Percentiles rank a stretch among this genome's conserved stretches.
Conservation (phyloP, 177 flowering plant species). For the Vitis hybrid region DNA sequence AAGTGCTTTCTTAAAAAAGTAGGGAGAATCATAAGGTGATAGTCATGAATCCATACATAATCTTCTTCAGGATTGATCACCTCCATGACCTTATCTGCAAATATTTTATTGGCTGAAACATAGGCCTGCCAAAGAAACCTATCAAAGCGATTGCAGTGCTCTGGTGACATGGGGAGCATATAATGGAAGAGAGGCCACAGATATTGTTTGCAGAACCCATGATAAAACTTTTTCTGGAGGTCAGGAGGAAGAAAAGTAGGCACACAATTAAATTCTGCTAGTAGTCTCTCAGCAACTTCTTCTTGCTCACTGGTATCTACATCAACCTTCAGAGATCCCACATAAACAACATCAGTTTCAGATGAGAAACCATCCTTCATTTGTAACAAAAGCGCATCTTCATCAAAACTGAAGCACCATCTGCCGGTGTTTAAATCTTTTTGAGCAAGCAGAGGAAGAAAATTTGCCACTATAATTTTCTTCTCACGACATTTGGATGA, state of each 20-base stretch:
- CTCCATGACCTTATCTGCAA: slow-evolving; percentile 53
- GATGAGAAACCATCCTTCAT: slow-evolving; percentile 39
- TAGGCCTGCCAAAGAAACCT: slow-evolving; percentile 44
- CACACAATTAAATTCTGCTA: slow-evolving; percentile 49
- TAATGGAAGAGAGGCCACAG: slow-evolving; percentile 55
- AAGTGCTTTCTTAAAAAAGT: slow-evolving; percentile 41
- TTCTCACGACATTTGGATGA: slow-evolving; percentile 16
- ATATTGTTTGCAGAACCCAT: slow-evolving; percentile 51
- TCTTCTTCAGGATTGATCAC: slow-evolving; percentile 48
- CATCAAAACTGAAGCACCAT: slow-evolving; percentile 43
- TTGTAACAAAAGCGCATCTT: slow-evolving; percentile 38
- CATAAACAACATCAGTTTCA: slow-evolving; percentile 40
- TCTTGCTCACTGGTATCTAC: slow-evolving; percentile 44
- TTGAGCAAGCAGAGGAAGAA: slow-evolving; percentile 37
- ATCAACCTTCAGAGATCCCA: slow-evolving; percentile 46
- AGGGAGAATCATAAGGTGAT: slow-evolving; percentile 54
- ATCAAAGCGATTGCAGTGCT: slow-evolving; percentile 37
- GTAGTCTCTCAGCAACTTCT: slow-evolving; percentile 39
- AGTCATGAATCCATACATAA: slow-evolving; percentile 55
- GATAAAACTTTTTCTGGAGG: slow-evolving; percentile 31
- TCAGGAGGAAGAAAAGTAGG: slow-evolving; percentile 49
- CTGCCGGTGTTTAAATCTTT: slow-evolving; percentile 22
- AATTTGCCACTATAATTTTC: slow-evolving; percentile 42
- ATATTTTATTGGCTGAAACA: slow-evolving; percentile 48
- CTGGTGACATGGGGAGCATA: slow-evolving; percentile 43